Evolutionary conservation across 192 early-diverging fungal species (phyloP).

Genomic region (Umbelopsis sp.): DNA sequence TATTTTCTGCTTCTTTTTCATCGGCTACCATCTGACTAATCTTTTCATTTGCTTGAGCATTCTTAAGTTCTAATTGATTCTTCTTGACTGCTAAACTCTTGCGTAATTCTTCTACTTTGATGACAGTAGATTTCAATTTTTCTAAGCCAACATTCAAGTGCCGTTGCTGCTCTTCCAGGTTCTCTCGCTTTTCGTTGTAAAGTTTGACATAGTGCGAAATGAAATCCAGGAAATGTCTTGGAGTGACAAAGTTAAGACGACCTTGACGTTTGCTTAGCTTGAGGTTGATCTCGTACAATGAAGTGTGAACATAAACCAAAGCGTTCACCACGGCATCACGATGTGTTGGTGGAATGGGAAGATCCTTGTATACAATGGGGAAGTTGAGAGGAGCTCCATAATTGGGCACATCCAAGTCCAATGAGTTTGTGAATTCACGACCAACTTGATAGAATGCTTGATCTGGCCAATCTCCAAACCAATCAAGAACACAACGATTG

Average conservation of each 20-base stretch:
- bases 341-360: conserved; percentile 72
- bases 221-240: conserved; percentile 98
- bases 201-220: conserved; percentile 90
- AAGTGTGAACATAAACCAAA: conserved; percentile 92
- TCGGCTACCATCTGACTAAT: conserved; percentile 93
- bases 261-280: conserved; percentile 83
- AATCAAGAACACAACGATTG: conserved; percentile 99
- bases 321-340: conserved; percentile 89
- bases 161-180: conserved; percentile 97
- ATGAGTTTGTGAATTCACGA: conserved; percentile 87
- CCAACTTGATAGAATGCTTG: conserved; percentile 99
- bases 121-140: conserved; percentile 92
- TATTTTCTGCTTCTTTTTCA: conserved; percentile 91
- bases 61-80: conserved; percentile 85
- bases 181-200: conserved; percentile 90
- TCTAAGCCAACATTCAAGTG: conserved; percentile 98
- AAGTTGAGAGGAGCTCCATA: conserved; percentile 74
- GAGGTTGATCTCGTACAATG: conserved; percentile 84
- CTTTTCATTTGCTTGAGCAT: conserved; percentile 91
- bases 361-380: conserved; percentile 74
- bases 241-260: conserved; percentile 87
- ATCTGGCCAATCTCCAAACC: conserved; percentile 99
- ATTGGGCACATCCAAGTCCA: conserved; percentile 81
- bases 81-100: conserved; percentile 84
- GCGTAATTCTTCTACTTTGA: conserved; percentile 94